phyloP scores from a whole-genome alignment of 441 rosid genomes.

The Croton laevigatus region DNA sequence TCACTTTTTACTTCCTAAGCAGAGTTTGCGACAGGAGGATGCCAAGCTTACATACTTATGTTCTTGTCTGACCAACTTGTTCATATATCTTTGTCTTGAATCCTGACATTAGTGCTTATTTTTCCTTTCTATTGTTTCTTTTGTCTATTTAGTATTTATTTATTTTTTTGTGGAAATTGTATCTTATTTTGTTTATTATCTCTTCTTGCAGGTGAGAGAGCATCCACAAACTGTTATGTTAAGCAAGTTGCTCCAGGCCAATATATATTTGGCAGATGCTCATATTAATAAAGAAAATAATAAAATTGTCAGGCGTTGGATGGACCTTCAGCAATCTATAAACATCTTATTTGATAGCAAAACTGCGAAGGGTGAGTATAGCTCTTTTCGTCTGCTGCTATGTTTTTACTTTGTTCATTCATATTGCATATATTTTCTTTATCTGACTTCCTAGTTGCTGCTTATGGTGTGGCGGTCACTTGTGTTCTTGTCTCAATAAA shows the following conservation, averaged over 20 bases:
- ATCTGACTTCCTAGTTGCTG: neutral
- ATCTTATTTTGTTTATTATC: conserved; percentile 22
- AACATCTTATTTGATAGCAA: conserved; percentile 78
- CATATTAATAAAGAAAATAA: conserved; percentile 40
- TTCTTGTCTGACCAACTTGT: neutral
- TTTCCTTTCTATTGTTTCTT: neutral
- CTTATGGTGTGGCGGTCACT: neutral
- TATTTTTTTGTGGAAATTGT: too few relatives aligned
- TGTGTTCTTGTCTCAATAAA: neutral
- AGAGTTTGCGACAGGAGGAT: neutral
- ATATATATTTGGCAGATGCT: conserved; percentile 71
- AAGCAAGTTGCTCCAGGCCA: conserved; percentile 63
- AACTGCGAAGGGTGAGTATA: conserved; percentile 61
- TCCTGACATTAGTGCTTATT: neutral
- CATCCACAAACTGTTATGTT: conserved; percentile 87
- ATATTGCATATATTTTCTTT: neutral
- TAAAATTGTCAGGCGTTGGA: conserved; percentile 57
- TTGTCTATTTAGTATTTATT: too few relatives aligned
- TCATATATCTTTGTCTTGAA: neutral
- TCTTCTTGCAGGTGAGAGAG: conserved; percentile 70
- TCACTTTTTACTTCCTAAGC: neutral
- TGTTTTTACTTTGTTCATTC: conserved; percentile 7
- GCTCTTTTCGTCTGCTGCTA: neutral
- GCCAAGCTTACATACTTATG: neutral
- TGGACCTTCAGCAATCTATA: conserved; percentile 84